phyloP scores from a whole-genome alignment of 2,329 filamentous ascomycete species.

The Colletotrichum sp. region DNA sequence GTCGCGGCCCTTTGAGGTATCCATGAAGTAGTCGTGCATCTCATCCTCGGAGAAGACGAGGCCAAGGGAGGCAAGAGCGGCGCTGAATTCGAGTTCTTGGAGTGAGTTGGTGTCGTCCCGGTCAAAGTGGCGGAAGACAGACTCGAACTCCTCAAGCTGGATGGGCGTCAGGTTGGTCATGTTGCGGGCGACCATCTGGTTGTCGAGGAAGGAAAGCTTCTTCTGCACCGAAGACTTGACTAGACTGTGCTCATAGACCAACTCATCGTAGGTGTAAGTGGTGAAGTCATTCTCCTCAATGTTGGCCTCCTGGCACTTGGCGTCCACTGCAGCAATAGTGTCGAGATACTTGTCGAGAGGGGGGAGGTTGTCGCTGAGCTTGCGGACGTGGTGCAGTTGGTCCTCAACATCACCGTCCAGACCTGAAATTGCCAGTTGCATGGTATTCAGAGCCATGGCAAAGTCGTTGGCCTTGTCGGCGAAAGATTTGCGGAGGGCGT shows the following conservation, averaged over 20 bases:
- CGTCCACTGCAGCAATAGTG: conserved; percentile 84
- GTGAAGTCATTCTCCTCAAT: conserved; percentile 99
- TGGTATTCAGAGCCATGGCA: conserved; percentile 90
- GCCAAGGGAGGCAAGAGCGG: conserved; percentile 91
- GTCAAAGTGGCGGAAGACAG: conserved; percentile 97
- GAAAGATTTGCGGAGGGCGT: conserved; percentile 88
- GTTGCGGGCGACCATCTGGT: conserved; percentile 96
- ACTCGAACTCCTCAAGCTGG: conserved; percentile 97
- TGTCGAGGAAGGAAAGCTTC: conserved; percentile 95
- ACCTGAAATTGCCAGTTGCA: conserved; percentile 94
- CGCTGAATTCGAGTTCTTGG: conserved; percentile 93
- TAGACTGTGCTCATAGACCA: conserved; percentile 89
- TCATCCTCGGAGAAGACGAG: conserved; percentile 97
- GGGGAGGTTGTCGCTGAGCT: conserved; percentile 82
- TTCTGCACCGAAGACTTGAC: conserved; percentile 94
- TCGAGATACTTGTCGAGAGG: conserved; percentile 92
- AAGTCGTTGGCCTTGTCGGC: conserved; percentile 99
- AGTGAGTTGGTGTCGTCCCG: conserved; percentile 89
- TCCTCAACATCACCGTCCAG: conserved; percentile 97
- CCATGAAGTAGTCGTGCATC: conserved; percentile 94
- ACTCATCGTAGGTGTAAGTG: conserved; percentile 97
- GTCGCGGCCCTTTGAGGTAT: conserved; percentile 80
- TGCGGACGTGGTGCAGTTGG: conserved; percentile 85
- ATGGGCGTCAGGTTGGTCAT: conserved; percentile 99
- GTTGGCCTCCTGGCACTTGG: conserved; percentile 92